A percentile compares a stretch with the other conserved stretches of the same genome.
Evolutionary conservation across 75 land plant species (phyloP).

Genomic region (Pinus albicaulis): DNA sequence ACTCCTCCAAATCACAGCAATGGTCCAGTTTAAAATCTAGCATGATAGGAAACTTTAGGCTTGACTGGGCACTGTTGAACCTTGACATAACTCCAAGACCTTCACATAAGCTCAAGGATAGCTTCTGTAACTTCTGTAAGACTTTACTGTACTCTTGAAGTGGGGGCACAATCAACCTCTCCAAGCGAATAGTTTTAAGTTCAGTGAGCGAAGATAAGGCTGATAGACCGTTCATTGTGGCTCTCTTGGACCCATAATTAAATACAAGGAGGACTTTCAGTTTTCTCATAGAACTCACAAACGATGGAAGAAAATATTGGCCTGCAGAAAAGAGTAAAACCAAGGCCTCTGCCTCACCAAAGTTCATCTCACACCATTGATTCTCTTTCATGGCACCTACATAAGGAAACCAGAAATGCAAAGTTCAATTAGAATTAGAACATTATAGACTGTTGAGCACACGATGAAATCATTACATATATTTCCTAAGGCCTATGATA

Average conservation of each 20-base stretch:
- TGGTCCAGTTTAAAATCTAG: slow-evolving; percentile 49
- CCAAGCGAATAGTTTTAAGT: slow-evolving; percentile 56
- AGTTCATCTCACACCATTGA: slow-evolving; percentile 47
- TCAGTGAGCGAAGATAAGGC: slow-evolving; percentile 13
- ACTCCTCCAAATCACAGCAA: slow-evolving; percentile 34
- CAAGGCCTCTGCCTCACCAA: slow-evolving; percentile 55
- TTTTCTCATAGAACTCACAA: slow-evolving; percentile 40
- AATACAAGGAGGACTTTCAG: slow-evolving; percentile 39
- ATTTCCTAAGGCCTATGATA: too few species aligned
- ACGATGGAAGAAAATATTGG: slow-evolving; percentile 52
- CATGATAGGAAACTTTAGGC: slow-evolving; percentile 31
- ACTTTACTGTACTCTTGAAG: slow-evolving; percentile 1
- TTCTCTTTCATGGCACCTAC: slow-evolving; percentile 52
- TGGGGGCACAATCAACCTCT: slow-evolving; percentile 38
- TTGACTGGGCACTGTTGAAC: slow-evolving; percentile 10
- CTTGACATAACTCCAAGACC: slow-evolving; percentile 9
- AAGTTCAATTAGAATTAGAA: background rate
- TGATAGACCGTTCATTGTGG: background rate
- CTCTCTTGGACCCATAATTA: slow-evolving; percentile 21
- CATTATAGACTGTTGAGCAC: background rate
- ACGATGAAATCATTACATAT: too few species aligned
- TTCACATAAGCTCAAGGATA: slow-evolving; percentile 50
- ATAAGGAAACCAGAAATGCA: background rate
- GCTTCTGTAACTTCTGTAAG: slow-evolving; percentile 20
- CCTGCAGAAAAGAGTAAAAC: slow-evolving; percentile 41